phyloP scores from a whole-genome alignment of 805 yeast genomes.

The Huiozyma sinensis region DNA sequence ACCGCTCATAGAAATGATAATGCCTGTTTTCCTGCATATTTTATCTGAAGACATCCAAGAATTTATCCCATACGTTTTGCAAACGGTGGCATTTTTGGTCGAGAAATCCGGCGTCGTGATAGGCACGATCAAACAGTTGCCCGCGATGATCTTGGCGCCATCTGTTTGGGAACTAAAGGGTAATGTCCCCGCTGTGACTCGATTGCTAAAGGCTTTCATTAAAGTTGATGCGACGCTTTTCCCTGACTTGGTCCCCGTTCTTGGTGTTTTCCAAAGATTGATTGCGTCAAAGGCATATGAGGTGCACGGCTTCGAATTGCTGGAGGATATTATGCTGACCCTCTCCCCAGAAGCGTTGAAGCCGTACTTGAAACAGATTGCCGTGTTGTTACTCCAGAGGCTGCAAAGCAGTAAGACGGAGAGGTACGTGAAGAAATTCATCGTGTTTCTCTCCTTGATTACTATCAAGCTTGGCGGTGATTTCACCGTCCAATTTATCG shows the following conservation, averaged over 20 bases:
- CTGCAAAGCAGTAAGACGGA: slow-evolving; percentile 76
- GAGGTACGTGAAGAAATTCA: slow-evolving; percentile 60
- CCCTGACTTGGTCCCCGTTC: slow-evolving; percentile 56
- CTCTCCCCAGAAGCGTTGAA: slow-evolving; percentile 42
- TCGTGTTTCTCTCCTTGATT: slow-evolving; percentile 48
- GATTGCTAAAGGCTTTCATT: slow-evolving; percentile 64
- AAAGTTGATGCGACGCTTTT: slow-evolving; percentile 28
- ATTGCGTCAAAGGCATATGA: slow-evolving; percentile 80
- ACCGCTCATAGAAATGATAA: slow-evolving; percentile 33
- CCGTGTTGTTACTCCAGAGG: slow-evolving; percentile 66
- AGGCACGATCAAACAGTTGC: slow-evolving; percentile 47
- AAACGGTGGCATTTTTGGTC: slow-evolving; percentile 69
- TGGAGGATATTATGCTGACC: slow-evolving; percentile 54
- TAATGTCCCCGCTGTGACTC: slow-evolving; percentile 84
- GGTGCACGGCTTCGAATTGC: slow-evolving; percentile 69
- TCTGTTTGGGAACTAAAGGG: slow-evolving; percentile 88
- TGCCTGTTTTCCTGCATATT: slow-evolving; percentile 58
- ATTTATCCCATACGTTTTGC: slow-evolving; percentile 87
- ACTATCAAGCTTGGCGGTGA: slow-evolving; percentile 37
- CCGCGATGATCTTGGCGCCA: slow-evolving; percentile 82
- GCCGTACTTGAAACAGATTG: slow-evolving; percentile 58
- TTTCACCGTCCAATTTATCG: slow-evolving; percentile 56
- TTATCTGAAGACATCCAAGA: slow-evolving; percentile 84
- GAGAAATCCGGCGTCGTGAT: slow-evolving; percentile 52
- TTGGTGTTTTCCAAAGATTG: slow-evolving; percentile 94